Evolutionary conservation across 352 stramenopile species (phyloP).

Genomic region (Phytophthora agathidicida): DNA sequence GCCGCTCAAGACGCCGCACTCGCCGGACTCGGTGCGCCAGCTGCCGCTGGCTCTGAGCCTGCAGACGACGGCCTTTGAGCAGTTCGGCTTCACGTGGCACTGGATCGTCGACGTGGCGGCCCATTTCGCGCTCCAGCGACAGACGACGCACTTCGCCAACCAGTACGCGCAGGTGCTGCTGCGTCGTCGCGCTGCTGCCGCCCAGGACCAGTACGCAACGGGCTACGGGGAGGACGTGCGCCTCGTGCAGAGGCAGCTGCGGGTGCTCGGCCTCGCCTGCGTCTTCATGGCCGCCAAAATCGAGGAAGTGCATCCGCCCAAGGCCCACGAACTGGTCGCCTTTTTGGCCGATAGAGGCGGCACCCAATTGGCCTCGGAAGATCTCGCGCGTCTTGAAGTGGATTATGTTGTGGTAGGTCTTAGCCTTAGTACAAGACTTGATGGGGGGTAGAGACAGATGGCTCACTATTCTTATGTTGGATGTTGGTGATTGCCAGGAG

Average conservation of each 20-base stretch:
- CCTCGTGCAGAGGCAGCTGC: slow-evolving; percentile 60
- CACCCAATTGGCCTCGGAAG: slow-evolving; percentile 48
- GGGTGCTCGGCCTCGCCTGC: slow-evolving; percentile 60
- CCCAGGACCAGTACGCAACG: slow-evolving; percentile 41
- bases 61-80: slow-evolving; percentile 51
- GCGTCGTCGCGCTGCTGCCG: slow-evolving; percentile 49
- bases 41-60: slow-evolving; percentile 41
- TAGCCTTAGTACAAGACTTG: not conserved
- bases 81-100: slow-evolving; percentile 81
- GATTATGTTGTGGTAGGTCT: slow-evolving; percentile 64
- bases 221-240: slow-evolving; percentile 58
- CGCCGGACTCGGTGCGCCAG: slow-evolving; percentile 61
- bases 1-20: slow-evolving; percentile 38
- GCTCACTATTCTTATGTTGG: slow-evolving; percentile 21
- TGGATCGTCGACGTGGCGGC: slow-evolving; percentile 70
- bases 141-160: slow-evolving; percentile 78
- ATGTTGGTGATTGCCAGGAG: slow-evolving; percentile 47
- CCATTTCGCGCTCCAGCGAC: slow-evolving; percentile 80
- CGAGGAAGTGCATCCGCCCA: slow-evolving; percentile 81
- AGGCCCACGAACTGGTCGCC: slow-evolving; percentile 67
- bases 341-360: slow-evolving; percentile 61
- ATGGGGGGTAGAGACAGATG: slow-evolving; percentile 7
- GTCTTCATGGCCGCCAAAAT: slow-evolving; percentile 90
- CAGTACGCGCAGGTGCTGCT: slow-evolving; percentile 82
- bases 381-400: slow-evolving; percentile 65